A percentile compares a stretch with the other conserved stretches of the same genome.
These are phyloP conservation scores for Lithohypha guttulata DNA, from an alignment of 2,329 filamentous ascomycete genomes.

Conservation along the genomic window DNA sequence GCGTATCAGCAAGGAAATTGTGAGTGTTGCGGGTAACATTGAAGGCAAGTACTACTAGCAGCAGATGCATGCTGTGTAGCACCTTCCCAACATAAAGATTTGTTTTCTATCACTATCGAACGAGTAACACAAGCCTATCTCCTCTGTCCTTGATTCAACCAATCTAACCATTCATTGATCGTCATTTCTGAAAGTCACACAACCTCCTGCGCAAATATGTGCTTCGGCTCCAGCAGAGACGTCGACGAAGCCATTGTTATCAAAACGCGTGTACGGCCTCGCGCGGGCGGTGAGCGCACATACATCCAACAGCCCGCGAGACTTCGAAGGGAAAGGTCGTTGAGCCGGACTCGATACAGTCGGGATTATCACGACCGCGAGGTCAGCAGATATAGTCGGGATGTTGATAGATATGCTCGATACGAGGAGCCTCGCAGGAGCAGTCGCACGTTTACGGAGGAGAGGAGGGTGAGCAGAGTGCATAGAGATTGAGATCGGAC, in stretches of 20 bases:
- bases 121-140: no score
- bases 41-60: no score
- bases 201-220: background rate
- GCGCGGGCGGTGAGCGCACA: constrained; percentile 1
- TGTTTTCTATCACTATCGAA: no score
- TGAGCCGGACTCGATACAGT: constrained; percentile 3
- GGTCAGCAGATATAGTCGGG: no score
- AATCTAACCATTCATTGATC: background rate
- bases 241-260: constrained; percentile 6
- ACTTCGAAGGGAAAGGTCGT: background rate
- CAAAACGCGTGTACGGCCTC: constrained; percentile 4
- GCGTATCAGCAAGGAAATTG: no score
- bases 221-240: constrained; percentile 3
- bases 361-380: background rate
- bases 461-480: constrained; percentile 2
- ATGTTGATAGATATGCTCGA: background rate
- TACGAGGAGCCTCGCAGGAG: constrained; percentile 8
- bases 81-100: no score
- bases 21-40: no score
- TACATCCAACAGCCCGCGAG: constrained; percentile 4
- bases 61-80: no score
- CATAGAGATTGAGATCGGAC: background rate
- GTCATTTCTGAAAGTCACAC: background rate
- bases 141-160: background rate
- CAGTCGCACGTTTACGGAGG: constrained; percentile 4